These are phyloP conservation scores for Eragrostis nindensis DNA, from an alignment of 176 grass and related monocot species.

Conservation along the genomic window DNA sequence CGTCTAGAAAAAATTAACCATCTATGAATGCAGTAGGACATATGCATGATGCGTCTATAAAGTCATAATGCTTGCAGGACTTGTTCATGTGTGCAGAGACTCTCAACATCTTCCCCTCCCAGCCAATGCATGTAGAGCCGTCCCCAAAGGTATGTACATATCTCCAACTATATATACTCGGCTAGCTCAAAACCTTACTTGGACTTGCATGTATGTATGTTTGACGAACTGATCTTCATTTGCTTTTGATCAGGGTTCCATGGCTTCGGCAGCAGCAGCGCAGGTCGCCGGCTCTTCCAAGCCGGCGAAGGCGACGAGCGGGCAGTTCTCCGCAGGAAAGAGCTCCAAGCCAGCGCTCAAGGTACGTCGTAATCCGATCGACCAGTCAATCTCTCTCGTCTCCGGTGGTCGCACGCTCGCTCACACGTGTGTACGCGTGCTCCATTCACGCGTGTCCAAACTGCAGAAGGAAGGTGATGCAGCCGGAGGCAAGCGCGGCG, in stretches of 20 bases:
- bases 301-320: slow-evolving; percentile 17
- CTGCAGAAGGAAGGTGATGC: slow-evolving; percentile 37
- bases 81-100: slow-evolving; percentile 64
- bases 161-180: not conserved
- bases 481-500: slow-evolving; percentile 16
- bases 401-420: not conserved
- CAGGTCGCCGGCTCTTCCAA: slow-evolving; percentile 30
- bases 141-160: slow-evolving; percentile 38
- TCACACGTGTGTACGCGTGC: too few species aligned
- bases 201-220: not conserved
- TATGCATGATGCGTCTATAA: slow-evolving; percentile 19
- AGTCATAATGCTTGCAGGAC: slow-evolving; percentile 35
- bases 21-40: not conserved
- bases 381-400: not conserved
- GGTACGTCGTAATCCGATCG: slow-evolving; percentile 2
- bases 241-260: slow-evolving; percentile 14
- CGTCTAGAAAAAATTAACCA: slow-evolving; percentile 22
- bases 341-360: slow-evolving; percentile 42
- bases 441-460: not conserved
- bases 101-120: slow-evolving; percentile 71
- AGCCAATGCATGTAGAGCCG: slow-evolving; percentile 58
- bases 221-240: not conserved
- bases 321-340: slow-evolving; percentile 8
- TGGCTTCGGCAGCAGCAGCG: not conserved
- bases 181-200: too few species aligned